These are phyloP conservation scores for Oropetium thomaeum DNA, from an alignment of 176 grass and related monocot species.

Conservation along the genomic window DNA sequence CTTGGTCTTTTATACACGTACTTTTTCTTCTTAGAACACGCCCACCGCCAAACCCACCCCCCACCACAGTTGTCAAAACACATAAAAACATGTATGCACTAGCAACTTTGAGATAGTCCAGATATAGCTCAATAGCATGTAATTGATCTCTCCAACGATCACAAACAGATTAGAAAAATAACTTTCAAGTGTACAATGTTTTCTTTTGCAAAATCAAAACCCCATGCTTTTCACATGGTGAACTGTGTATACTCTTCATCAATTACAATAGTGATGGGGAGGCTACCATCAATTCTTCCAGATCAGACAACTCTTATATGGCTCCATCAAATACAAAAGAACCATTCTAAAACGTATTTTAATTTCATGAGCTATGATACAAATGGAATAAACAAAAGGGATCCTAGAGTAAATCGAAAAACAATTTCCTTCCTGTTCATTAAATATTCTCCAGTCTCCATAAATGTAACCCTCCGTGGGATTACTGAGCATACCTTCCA, in stretches of 20 bases:
- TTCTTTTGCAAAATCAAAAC: constrained; percentile 43
- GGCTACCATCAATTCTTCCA: constrained; percentile 42
- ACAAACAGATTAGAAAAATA: background rate
- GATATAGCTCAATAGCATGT: background rate
- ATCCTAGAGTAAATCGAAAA: too few relatives aligned
- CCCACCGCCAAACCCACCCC: too few relatives aligned
- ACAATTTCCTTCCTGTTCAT: too few relatives aligned
- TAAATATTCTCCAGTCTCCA: too few relatives aligned
- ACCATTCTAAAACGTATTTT: constrained; percentile 44
- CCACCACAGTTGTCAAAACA: background rate
- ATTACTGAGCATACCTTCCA: constrained; percentile 36
- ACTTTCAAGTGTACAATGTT: constrained; percentile 11
- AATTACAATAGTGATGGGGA: constrained; percentile 54
- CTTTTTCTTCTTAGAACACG: too few relatives aligned
- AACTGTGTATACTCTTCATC: constrained; percentile 43
- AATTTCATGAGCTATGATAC: constrained; percentile 72
- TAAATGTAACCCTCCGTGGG: too few relatives aligned
- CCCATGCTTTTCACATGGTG: constrained; percentile 36
- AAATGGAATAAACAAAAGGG: constrained; percentile 54
- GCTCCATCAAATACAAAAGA: constrained; percentile 50
- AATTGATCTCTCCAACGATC: background rate
- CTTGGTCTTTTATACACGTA: background rate
- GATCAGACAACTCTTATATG: constrained; percentile 47
- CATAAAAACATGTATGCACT: background rate
- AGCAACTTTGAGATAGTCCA: background rate